A percentile compares a stretch with the other conserved stretches of the same genome.
Conservation (phyloP, 805 yeast species). For the Saturnispora quitensis region DNA sequence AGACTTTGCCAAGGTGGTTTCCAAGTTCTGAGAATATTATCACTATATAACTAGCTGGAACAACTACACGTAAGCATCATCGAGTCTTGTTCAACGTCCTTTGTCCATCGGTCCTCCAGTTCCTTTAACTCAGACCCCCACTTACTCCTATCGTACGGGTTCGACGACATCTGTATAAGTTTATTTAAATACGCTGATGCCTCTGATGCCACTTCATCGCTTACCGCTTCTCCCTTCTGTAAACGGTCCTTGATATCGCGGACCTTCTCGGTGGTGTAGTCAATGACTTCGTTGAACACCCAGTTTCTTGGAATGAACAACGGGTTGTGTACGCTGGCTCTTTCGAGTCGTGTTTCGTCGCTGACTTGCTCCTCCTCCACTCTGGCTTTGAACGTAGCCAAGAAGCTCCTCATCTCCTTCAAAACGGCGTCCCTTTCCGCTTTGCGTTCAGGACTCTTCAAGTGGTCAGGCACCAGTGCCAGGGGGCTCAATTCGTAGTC, state of each 20-base stretch:
- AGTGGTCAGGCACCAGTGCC: constrained; percentile 23
- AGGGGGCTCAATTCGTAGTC: constrained; percentile 22
- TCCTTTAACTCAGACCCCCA: constrained; percentile 65
- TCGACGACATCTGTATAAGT: constrained; percentile 57
- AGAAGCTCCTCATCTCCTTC: constrained; percentile 41
- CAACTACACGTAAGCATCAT: constrained; percentile 77
- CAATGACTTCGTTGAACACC: constrained; percentile 78
- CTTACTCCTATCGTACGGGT: constrained; percentile 61
- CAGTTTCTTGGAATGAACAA: constrained; percentile 75
- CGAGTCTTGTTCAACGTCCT: constrained; percentile 40
- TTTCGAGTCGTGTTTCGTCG: constrained; percentile 31
- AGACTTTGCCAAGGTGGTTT: constrained; percentile 43
- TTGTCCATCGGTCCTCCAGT: constrained; percentile 46
- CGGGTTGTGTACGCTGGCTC: constrained; percentile 55
- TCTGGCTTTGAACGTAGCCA: constrained; percentile 38
- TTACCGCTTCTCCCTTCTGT: constrained; percentile 43
- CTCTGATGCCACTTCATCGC: constrained; percentile 10
- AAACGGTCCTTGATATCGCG: neutral
- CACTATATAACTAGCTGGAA: constrained; percentile 16
- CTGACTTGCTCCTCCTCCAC: constrained; percentile 25
- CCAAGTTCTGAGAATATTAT: constrained; percentile 15
- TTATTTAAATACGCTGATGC: constrained; percentile 39
- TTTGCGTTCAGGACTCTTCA: constrained; percentile 16
- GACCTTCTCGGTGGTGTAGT: constrained; percentile 28
- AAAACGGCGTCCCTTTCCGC: constrained; percentile 32